phyloP scores from a whole-genome alignment of 192 early-diverging fungal species.

The Phycomyces blakesleeanus region DNA sequence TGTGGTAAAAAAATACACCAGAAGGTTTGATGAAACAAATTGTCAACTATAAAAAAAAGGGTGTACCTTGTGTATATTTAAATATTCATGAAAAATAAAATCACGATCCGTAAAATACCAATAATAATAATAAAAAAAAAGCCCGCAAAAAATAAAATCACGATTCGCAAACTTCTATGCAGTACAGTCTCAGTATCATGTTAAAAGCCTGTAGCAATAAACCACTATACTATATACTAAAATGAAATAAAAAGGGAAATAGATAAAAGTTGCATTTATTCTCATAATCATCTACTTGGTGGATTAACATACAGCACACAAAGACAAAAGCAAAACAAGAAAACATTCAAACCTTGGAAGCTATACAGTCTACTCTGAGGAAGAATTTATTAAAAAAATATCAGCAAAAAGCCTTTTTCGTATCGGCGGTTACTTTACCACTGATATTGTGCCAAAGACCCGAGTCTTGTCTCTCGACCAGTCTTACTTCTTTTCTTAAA shows the following conservation, averaged over 20 bases:
- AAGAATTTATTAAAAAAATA: slow-evolving; percentile 53
- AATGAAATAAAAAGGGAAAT: too few relatives aligned
- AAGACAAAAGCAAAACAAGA: too few relatives aligned
- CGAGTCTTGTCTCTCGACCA: slow-evolving; percentile 66
- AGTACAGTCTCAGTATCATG: too few relatives aligned
- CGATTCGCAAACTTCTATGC: too few relatives aligned
- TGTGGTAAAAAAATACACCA: too few relatives aligned
- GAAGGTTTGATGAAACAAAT: too few relatives aligned
- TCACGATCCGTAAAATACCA: too few relatives aligned
- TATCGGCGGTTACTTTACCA: slow-evolving; percentile 63
- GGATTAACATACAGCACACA: slow-evolving; percentile 25
- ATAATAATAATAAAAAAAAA: neutral
- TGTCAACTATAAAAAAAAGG: too few relatives aligned
- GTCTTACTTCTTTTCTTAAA: slow-evolving; percentile 68
- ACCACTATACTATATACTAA: too few relatives aligned
- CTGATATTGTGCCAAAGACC: slow-evolving; percentile 51
- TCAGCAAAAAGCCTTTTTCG: slow-evolving; percentile 60
- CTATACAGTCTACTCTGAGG: slow-evolving; percentile 56
- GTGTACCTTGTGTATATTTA: too few relatives aligned
- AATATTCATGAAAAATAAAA: too few relatives aligned
- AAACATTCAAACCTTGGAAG: slow-evolving; percentile 41
- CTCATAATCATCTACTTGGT: slow-evolving; percentile 59
- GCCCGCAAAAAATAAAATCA: neutral
- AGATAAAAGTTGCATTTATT: slow-evolving; percentile 71
- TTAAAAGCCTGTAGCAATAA: too few relatives aligned